These are phyloP conservation scores for Leccinum barrowsii DNA, from an alignment of 768 basidiomycete species.

Conservation along the genomic window DNA sequence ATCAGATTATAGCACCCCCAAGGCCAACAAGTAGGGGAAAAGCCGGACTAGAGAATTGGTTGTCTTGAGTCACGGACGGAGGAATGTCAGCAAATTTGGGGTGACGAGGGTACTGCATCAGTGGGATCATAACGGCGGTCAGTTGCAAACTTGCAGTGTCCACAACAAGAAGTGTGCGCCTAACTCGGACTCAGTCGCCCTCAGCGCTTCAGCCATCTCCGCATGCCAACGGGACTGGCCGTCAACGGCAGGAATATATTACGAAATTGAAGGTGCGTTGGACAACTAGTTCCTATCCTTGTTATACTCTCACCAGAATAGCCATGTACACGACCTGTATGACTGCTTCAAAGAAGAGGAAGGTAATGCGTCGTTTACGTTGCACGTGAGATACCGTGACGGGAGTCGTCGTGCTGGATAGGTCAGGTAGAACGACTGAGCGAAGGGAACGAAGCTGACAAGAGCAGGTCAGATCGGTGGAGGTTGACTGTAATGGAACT, in stretches of 20 bases:
- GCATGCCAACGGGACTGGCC: too few species aligned
- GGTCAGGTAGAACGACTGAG: constrained; percentile 85
- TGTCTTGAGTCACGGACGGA: too few species aligned
- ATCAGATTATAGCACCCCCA: too few species aligned
- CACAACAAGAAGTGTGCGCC: too few species aligned
- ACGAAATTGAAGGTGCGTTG: neutral
- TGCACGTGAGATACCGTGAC: constrained; percentile 74
- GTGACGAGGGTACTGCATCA: too few species aligned
- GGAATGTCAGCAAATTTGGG: too few species aligned
- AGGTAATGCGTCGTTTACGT: constrained; percentile 80
- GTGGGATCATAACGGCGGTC: too few species aligned
- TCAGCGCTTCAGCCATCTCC: too few species aligned
- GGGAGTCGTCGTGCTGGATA: constrained; percentile 40
- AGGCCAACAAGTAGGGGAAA: too few species aligned
- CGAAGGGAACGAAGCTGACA: constrained; percentile 88
- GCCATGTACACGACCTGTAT: constrained; percentile 85
- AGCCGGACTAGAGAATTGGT: too few species aligned
- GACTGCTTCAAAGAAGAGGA: constrained; percentile 83
- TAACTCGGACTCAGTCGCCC: too few species aligned
- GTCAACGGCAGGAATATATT: neutral
- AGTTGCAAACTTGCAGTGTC: too few species aligned
- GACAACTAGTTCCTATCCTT: neutral
- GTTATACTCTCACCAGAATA: constrained; percentile 61
- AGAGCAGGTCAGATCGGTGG: neutral
- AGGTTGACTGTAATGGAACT: constrained; percentile 20